Base-by-base conservation (phyloP, 108 stramenopile genomes). In the Schizochytrium sp. region DNA sequence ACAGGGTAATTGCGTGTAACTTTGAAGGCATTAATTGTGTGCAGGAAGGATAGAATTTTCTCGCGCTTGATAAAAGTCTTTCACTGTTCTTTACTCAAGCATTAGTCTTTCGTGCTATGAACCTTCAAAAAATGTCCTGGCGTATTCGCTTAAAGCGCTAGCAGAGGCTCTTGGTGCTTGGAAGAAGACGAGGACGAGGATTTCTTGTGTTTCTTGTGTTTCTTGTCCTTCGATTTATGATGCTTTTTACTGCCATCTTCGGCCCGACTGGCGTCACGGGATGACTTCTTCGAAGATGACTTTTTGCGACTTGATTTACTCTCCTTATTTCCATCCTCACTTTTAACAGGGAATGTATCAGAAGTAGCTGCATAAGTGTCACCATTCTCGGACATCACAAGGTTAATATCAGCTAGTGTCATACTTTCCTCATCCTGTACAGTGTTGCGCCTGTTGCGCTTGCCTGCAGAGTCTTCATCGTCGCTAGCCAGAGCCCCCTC, bases 351-450 rank as follows among this genome's bases (percentile, higher is more conserved):
- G 28, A 28, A 28, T 28, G 28, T 28, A 28, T 28, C 28, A 28
- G 28, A 28, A 28, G 28, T 28, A 28, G 28, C 28, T 28, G 28
- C 28, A 28, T 28, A 28, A 28, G 28, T 28, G 28, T 28, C 28
- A 28, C 28, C 28, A 28, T 28, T 28, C 0, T 28, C 28, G 28
- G 28, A 28, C 28, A 57, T 45, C 95, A 96, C 92, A 96, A 95
- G 28, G 96, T 96, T 38, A 98, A 83, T 91, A 89, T 98, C 97
- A 3, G 97, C 95, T 45, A 92, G 89, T 46, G 96, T 94, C 40
- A 98, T 89, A 47, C 92, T 89, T 69, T 94, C 92, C 42, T 96
- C 91, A 44, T 72, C 40, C 49, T 42, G 15, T 13, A 28, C 73
- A 13, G 45, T 59, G 4, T 73, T 72, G 61, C 61, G 88, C 61